A percentile compares a stretch with the other conserved stretches of the same genome.
Conservation (phyloP, 768 basidiomycete genomes). For the Xanthoconium stramineum region DNA sequence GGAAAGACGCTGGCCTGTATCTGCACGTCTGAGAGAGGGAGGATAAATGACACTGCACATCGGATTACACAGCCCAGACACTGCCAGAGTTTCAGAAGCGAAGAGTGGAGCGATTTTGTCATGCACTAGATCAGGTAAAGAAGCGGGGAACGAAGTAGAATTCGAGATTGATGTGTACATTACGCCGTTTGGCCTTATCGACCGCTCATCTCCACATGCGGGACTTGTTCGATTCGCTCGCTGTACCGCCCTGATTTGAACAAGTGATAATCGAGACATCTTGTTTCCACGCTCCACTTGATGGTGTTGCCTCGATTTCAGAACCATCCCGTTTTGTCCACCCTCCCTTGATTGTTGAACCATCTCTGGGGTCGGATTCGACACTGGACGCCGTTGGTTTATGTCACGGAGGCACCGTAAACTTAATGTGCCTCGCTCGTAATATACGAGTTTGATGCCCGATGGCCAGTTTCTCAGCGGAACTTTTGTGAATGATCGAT, state of each 20-base stretch:
- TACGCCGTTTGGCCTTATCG: not conserved
- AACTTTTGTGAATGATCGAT: not conserved
- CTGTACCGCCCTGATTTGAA: not conserved
- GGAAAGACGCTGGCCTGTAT: constrained; percentile 66
- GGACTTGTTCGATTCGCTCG: not conserved
- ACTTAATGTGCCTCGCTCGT: no score
- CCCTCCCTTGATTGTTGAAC: not conserved
- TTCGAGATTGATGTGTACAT: constrained; percentile 11
- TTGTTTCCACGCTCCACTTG: not conserved
- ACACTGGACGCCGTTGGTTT: no score
- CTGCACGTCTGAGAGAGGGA: constrained; percentile 39
- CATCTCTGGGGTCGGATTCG: no score
- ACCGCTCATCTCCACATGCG: not conserved
- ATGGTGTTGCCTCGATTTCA: no score
- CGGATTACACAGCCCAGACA: not conserved
- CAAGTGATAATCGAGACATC: not conserved
- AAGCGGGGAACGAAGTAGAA: not conserved
- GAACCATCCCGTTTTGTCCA: not conserved
- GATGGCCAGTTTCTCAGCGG: constrained; percentile 1
- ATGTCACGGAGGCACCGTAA: no score
- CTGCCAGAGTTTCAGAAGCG: not conserved
- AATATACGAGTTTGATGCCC: no score
- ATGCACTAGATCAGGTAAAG: constrained; percentile 1
- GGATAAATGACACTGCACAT: not conserved
- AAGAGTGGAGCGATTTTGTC: not conserved